phyloP scores from a whole-genome alignment of 2,329 filamentous ascomycete species.

The Simplicillium sp. region DNA sequence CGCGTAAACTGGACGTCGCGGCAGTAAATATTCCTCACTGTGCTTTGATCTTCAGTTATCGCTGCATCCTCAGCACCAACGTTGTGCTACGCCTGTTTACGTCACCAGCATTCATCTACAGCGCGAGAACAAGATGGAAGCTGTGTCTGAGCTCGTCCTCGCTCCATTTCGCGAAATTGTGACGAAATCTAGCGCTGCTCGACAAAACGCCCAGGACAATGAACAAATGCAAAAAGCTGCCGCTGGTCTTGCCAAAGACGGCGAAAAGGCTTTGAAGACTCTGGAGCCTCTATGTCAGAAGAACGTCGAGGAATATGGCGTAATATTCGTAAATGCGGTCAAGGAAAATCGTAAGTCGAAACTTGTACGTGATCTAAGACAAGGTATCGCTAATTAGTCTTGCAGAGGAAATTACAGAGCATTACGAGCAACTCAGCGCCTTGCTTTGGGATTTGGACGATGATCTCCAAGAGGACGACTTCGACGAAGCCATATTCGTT shows the following conservation, averaged over 20 bases:
- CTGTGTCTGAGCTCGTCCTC: constrained; percentile 22
- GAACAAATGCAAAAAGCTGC: constrained; percentile 29
- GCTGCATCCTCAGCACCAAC: no score
- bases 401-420: constrained; percentile 39
- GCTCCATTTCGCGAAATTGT: constrained; percentile 33
- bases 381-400: not conserved
- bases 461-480: constrained; percentile 36
- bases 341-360: constrained; percentile 40
- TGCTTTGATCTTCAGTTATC: no score
- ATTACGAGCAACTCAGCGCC: constrained; percentile 36
- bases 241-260: constrained; percentile 24
- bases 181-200: constrained; percentile 27
- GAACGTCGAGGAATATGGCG: constrained; percentile 36
- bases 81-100: no score
- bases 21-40: no score
- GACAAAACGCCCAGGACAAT: constrained; percentile 26
- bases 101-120: no score
- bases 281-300: constrained; percentile 41
- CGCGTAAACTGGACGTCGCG: no score
- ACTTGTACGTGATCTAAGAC: not conserved
- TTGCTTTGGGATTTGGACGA: constrained; percentile 50
- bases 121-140: constrained; percentile 10
- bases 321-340: constrained; percentile 38
- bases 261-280: constrained; percentile 22
- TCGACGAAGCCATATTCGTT: constrained; percentile 39